Base-by-base conservation (phyloP, 495 filamentous ascomycete species). In the Hypoxylon fragiforme region DNA sequence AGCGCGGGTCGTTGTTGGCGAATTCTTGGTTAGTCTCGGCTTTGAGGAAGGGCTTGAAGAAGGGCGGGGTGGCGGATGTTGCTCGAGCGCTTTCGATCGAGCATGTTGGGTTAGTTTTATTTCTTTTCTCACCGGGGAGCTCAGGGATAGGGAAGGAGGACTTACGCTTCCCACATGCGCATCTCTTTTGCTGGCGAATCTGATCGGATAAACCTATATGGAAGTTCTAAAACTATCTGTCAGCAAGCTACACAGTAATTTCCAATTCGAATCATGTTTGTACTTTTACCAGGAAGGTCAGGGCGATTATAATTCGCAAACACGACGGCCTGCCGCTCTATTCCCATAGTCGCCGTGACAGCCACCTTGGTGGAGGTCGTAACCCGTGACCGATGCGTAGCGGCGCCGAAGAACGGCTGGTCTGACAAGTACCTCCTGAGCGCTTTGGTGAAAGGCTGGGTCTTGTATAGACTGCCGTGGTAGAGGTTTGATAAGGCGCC, bases 251-350 rank as follows among this genome's bases (percentile, higher is more conserved):
- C n/a, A n/a, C n/a, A n/a, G n/a, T n/a, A n/a, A 7, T 1, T 30
- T 20, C 6, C 4, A 34, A n/a, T 0, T 8, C 12, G 6, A 11
- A 8, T 16, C 35, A 31, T 11, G 6, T 37, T 13, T 24, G 51
- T 35, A 57, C 57, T 47, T 18, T 49, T 51, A 28, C 35, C 50
- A 12, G 38, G 15, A 21, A 35, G 28, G 28, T 61, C 62, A 0
- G 58, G 51, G n/a, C 72, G 71, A 50, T 77, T 82, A 50, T 84
- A 83, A 39, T 81, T 84, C 1, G 76, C 67, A 7, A 84, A 64
- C 7, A 81, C 60, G 20, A 77, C 63, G 13, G 74, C 54, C 36
- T 69, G 41, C 15, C 65, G 57, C 28, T 70, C 70, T n/a, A 69
- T 60, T 6, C 58, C 62, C 4, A 68, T 69, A 5, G 77, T 73